Evolutionary conservation across 1,284 basidiomycete species (phyloP), one percentile per base, ranked within the genome.

Genomic region (Pseudozyma pruni): DNA sequence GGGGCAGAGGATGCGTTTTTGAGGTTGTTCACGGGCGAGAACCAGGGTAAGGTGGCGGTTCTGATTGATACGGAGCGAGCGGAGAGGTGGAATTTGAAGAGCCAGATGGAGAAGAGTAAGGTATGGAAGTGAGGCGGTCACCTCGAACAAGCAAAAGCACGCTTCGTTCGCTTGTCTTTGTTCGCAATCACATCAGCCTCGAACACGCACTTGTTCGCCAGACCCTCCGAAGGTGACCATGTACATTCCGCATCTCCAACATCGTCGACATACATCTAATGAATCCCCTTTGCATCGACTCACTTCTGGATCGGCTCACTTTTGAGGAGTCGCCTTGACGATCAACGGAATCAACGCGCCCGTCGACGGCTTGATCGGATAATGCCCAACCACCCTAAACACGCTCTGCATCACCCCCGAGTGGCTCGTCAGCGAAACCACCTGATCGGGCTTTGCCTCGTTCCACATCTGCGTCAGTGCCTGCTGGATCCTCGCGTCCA

Each of bases 391-490:
- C 3, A 66, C 56, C 19, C 58, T 37, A 33, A 72, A 69, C 2
- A 75, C 10, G 33, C 52, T 56, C 61, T 69, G 69, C 72, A 75
- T 72, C 35, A 72, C 72, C 39, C 72, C 72, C 2, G 69, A 72
- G 51, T 75, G 72, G 14, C 39, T 45, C 8, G 72, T 69, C 46
- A 75, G 46, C 11, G 45, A 54, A 7, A 75, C 45, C 14, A 75
- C 72, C 44, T 57, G 55, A 37, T 63, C 55, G 2, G 19, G 20
- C n/a, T 39, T 48, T 1, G 54, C 39, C 39, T 69, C 66, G 48
- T 70, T 59, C 47, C 47, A 70, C 33, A 60, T 35, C 33, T 63
- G 50, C 4, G 43, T 60, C 29, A 70, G 34, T 0, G 67, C 67
- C 22, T 46, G 42, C 27, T 70, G 59, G 20, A 70, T 55, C 5